Percentiles rank a stretch among this genome's conserved stretches.
phyloP scores from a whole-genome alignment of 2,329 filamentous ascomycete species.

The Berkeleyomyces rouxiae region DNA sequence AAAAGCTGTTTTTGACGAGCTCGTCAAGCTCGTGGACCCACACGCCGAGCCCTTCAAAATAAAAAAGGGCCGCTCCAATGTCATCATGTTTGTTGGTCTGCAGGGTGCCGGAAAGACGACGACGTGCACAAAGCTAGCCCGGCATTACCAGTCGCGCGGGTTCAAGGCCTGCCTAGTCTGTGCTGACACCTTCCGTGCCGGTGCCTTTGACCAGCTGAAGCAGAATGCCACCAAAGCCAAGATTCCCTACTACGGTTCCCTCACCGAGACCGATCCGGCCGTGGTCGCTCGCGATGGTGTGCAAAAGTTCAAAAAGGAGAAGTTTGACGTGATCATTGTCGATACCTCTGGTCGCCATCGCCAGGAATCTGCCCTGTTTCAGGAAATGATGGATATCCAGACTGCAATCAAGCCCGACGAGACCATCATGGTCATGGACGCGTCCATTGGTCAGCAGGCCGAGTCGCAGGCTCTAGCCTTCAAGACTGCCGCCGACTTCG shows the following conservation, averaged over 20 bases:
- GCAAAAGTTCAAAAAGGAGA: constrained; percentile 97
- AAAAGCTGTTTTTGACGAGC: constrained; percentile 92
- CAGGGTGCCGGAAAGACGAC: constrained; percentile 98
- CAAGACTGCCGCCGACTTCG: constrained; percentile 93
- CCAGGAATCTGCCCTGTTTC: constrained; percentile 87
- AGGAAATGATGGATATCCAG: constrained; percentile 96
- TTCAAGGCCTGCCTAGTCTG: constrained; percentile 91
- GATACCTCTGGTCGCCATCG: constrained; percentile 91
- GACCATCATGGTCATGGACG: constrained; percentile 95
- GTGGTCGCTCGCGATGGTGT: constrained; percentile 90
- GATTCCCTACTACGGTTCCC: constrained; percentile 92
- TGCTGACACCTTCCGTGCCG: constrained; percentile 94
- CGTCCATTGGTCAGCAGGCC: constrained; percentile 89
- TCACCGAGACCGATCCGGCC: constrained; percentile 91
- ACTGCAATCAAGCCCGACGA: constrained; percentile 73
- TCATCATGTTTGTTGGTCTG: constrained; percentile 98
- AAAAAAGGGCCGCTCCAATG: constrained; percentile 87
- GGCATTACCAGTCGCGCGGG: constrained; percentile 85
- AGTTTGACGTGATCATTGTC: constrained; percentile 95
- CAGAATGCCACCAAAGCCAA: constrained; percentile 98
- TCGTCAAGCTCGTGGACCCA: constrained; percentile 88
- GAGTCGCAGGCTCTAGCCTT: constrained; percentile 91
- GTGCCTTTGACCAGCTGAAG: constrained; percentile 95
- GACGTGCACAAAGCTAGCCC: constrained; percentile 88
- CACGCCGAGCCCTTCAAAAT: constrained; percentile 92